phyloP scores from a whole-genome alignment of 2,329 filamentous ascomycete genomes.

The Thielaviopsis euricoi region DNA sequence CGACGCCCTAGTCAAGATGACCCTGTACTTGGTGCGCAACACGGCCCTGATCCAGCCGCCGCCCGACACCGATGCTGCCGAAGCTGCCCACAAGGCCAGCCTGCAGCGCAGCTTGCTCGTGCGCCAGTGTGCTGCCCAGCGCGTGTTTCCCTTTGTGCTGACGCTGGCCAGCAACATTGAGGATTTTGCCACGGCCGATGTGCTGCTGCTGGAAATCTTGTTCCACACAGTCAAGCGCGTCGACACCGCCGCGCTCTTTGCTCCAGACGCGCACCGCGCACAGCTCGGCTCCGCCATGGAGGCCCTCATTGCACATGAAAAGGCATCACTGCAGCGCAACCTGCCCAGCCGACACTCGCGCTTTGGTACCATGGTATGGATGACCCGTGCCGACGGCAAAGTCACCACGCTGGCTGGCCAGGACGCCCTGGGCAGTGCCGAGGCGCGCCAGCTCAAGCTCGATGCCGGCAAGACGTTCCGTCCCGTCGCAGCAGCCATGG shows the following conservation, averaged over 20 bases:
- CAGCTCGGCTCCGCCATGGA: constrained; percentile 59
- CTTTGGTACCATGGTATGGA: constrained; percentile 95
- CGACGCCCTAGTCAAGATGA: constrained; percentile 80
- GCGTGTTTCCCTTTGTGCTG: constrained; percentile 71
- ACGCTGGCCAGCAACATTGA: constrained; percentile 88
- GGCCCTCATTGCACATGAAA: constrained; percentile 63
- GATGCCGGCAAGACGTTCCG: constrained; percentile 83
- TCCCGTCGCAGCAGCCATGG: constrained; percentile 54
- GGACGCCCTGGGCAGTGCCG: constrained; percentile 58
- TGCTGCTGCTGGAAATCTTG: constrained; percentile 76
- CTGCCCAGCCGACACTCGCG: constrained; percentile 79
- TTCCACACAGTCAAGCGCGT: constrained; percentile 89
- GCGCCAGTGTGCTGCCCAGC: constrained; percentile 77
- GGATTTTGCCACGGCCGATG: constrained; percentile 79
- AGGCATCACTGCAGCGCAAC: constrained; percentile 60
- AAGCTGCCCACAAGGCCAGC: constrained; percentile 49
- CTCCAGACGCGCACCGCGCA: constrained; percentile 57
- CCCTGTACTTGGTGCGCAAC: constrained; percentile 80
- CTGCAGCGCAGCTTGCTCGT: constrained; percentile 78
- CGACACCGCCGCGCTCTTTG: constrained; percentile 68
- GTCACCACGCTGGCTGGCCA: constrained; percentile 80
- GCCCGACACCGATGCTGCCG: constrained; percentile 54
- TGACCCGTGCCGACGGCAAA: constrained; percentile 72
- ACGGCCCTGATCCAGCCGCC: constrained; percentile 69
- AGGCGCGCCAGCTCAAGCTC: constrained; percentile 68